These are phyloP conservation scores for Grifola frondosa DNA, from an alignment of 1,284 basidiomycete genomes.

Conservation along the genomic window DNA sequence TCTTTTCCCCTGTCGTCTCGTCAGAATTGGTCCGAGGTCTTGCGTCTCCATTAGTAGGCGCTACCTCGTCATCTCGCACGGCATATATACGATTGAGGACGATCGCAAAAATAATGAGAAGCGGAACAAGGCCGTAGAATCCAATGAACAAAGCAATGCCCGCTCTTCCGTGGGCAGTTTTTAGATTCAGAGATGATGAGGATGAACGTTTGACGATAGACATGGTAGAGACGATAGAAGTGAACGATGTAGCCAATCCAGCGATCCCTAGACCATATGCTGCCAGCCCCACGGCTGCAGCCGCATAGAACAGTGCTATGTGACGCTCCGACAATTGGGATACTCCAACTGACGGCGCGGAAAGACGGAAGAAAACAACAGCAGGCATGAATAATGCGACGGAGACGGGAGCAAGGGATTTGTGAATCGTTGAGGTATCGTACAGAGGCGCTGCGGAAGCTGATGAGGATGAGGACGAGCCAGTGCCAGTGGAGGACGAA, in stretches of 20 bases:
- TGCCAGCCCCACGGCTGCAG: conserved; percentile 40
- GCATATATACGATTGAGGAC: conserved; percentile 23
- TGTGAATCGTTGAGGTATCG: conserved; percentile 61
- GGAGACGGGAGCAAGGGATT: conserved; percentile 64
- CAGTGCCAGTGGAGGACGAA: conserved; percentile 11
- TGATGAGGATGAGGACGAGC: conserved; percentile 7
- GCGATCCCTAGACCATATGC: conserved; percentile 64
- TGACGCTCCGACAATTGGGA: conserved; percentile 17
- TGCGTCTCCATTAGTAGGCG: conserved; percentile 9
- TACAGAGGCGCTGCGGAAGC: conserved; percentile 28
- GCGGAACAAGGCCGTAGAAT: conserved; percentile 56
- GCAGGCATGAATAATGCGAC: conserved; percentile 55
- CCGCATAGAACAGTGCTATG: conserved; percentile 34
- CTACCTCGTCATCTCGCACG: conserved; percentile 7
- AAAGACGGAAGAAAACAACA: conserved; percentile 53
- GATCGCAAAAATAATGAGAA: conserved; percentile 38
- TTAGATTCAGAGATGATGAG: conserved; percentile 38
- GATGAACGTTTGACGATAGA: conserved; percentile 29
- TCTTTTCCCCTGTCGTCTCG: conserved; percentile 49
- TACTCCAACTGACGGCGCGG: conserved; percentile 39
- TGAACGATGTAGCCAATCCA: conserved; percentile 63
- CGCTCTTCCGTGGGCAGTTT: conserved; percentile 60
- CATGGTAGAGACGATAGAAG: conserved; percentile 40
- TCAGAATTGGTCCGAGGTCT: conserved; percentile 38
- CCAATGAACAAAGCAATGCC: conserved; percentile 61